Conservation (phyloP, 345 rosid genomes). For the Eucalyptus camaldulensis region DNA sequence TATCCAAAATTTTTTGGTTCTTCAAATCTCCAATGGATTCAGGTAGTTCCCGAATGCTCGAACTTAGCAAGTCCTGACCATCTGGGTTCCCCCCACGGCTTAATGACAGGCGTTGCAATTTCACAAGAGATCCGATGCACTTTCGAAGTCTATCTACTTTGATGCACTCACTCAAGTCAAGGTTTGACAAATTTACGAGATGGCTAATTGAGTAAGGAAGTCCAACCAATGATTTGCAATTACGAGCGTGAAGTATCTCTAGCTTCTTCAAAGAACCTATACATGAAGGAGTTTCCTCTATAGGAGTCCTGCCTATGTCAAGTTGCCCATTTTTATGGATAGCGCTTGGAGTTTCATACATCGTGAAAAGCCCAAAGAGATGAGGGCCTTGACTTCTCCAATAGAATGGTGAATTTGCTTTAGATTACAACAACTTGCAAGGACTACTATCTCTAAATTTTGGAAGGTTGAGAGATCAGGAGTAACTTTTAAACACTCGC, state of each 20-base stretch:
- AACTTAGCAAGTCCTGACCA: fast-evolving
- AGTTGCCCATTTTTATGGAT: background rate
- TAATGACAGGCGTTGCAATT: background rate
- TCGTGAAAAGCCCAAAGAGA: background rate
- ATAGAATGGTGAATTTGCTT: background rate
- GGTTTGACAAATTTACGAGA: background rate
- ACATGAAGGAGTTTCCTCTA: background rate
- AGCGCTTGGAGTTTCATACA: background rate
- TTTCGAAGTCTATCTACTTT: background rate
- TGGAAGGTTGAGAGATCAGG: background rate
- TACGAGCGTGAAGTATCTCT: fast-evolving
- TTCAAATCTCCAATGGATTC: background rate
- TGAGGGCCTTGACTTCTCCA: background rate
- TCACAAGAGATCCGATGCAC: background rate
- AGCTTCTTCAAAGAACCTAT: background rate
- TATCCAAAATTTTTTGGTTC: background rate
- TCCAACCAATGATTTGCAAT: background rate
- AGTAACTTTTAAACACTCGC: background rate
- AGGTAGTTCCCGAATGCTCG: fast-evolving
- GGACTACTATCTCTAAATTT: background rate
- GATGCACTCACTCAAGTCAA: background rate
- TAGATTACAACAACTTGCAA: background rate
- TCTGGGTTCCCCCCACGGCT: background rate
- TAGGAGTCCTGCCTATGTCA: background rate
- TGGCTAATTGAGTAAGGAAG: background rate